Base-by-base conservation (phyloP, 768 basidiomycete genomes). In the Leucosporidium scottii region DNA sequence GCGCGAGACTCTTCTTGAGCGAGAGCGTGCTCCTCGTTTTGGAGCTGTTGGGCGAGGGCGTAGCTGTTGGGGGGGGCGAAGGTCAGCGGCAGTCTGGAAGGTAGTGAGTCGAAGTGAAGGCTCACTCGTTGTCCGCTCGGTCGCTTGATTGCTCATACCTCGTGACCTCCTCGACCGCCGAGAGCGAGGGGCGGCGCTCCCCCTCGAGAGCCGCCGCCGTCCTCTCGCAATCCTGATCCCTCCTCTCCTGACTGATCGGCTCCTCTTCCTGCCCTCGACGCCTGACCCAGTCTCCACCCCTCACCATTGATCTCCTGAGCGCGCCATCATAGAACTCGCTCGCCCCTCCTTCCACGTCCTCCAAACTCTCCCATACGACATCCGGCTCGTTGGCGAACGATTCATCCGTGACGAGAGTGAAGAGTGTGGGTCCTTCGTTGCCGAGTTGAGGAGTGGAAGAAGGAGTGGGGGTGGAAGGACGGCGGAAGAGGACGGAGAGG, bases 291-390 rank as follows among this genome's bases (percentile, higher is more conserved):
- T 56, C 84, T 81, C 65, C 82, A 84, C 78, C 87, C 86, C 50
- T 84, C 86, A 0, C 85, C 85, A 70, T 86, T 83, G 10, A 88
- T 88, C 0, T 39, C 57, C 61, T 77, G 66, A 94, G 88, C 56
- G 85, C 79, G 0, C 85, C 83, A 75, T 93, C 91, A 27, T 88
- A 88, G 74, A 92, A 94, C 8, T 84, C 83, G 36, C 88, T 85
- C 70, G 82, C 86, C 3, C 84, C 82, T 1, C 90, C 90, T 67
- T 94, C 91, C 36, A 93, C 83, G 74, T 94, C 93, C 73, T 89
- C 90, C 34, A 96, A 79, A 25, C 87, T 85, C 78, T 96, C 93
- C 93, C 93, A 96, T 4, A 93, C 87, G 30, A 94, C 84, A 23
- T 85, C 85, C 0, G 85, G 81, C 76, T 94, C 92, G 65, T 84